Percentiles rank a stretch among this genome's conserved stretches.
Evolutionary conservation across 164 flowering plant species (phyloP).

Genomic region (Malania oleifera): DNA sequence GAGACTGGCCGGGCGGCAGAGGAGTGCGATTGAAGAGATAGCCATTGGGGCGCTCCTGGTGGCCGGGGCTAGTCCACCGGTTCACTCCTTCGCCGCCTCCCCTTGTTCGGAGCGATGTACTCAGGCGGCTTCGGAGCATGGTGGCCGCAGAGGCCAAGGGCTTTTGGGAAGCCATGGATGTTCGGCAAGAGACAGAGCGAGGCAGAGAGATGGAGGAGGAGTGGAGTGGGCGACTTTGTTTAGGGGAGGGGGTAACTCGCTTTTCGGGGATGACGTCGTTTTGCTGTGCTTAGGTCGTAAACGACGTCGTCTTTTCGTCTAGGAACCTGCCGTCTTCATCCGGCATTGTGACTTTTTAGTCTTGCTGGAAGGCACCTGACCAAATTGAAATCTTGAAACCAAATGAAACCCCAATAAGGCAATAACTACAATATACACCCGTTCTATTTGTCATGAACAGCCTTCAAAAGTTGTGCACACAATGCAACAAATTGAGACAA

Average conservation of each 20-base stretch:
- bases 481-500: too few relatives aligned
- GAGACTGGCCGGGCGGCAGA: conserved; percentile 69
- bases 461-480: too few relatives aligned
- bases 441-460: too few relatives aligned
- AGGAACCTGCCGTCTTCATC: too few relatives aligned
- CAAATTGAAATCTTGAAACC: too few relatives aligned
- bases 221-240: background rate
- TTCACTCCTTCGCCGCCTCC: conserved; percentile 52
- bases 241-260: background rate
- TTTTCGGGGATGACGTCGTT: conserved; percentile 3
- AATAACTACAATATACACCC: too few relatives aligned
- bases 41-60: conserved; percentile 89
- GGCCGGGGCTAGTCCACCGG: conserved; percentile 76
- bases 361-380: too few relatives aligned
- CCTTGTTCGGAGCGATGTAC: conserved; percentile 40
- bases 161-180: conserved; percentile 35
- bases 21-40: conserved; percentile 82
- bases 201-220: background rate
- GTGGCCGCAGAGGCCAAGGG: conserved; percentile 35
- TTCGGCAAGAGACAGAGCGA: background rate
- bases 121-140: conserved; percentile 59
- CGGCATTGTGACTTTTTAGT: too few relatives aligned
- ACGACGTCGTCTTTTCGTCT: too few relatives aligned
- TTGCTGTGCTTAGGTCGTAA: too few relatives aligned
- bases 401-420: too few relatives aligned